Base-by-base conservation (phyloP, 805 yeast species). In the Kluyveromyces siamensis region DNA sequence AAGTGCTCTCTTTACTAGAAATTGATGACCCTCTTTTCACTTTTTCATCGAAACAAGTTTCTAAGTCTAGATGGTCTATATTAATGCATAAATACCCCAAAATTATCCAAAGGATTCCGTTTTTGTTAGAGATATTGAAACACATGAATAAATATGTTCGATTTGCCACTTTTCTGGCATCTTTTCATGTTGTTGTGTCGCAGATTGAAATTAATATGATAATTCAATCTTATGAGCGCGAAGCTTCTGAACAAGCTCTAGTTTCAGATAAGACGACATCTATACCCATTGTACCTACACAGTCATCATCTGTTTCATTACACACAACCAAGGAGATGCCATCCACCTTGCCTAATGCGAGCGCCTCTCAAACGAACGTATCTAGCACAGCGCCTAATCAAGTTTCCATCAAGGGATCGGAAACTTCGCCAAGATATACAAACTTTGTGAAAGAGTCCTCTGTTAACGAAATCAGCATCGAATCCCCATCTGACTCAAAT, bases 111-210 rank as follows among this genome's bases (percentile, higher is more conserved):
- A 40, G 16, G 37, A 2, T 50, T 17, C 48, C 48, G 14, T 10
- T 19, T 27, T 16, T 45, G 14, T 17, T 43, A 19, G 40, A 16
- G 16, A 25, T 40, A n/a, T 37, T 44, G 16, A 37, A 37, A 36
- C 52, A 51, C 49, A 40, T 52, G 16, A 50, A 51, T 44, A 55
- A 46, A 41, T 56, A 54, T 37, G 48, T 52, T 27, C 55, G 52
- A 19, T 49, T 52, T 43, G 42, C 55, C 16, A 43, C 55, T 37
- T 57, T 57, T 45, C 54, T 56, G 38, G 48, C 61, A 10, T 61
- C 66, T n/a, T 63, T 61, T 47, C 66, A 64, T 50, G 55, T 64
- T 25, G 60, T 63, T 11, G 44, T 57, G 5, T 48, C 48, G 14
- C 67, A 63, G 49, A 52, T 62, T 35, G 25, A 52, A 18, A 52